phyloP scores from a whole-genome alignment of 163 green algal species.

The Chlamydomonas reinhardtii region DNA sequence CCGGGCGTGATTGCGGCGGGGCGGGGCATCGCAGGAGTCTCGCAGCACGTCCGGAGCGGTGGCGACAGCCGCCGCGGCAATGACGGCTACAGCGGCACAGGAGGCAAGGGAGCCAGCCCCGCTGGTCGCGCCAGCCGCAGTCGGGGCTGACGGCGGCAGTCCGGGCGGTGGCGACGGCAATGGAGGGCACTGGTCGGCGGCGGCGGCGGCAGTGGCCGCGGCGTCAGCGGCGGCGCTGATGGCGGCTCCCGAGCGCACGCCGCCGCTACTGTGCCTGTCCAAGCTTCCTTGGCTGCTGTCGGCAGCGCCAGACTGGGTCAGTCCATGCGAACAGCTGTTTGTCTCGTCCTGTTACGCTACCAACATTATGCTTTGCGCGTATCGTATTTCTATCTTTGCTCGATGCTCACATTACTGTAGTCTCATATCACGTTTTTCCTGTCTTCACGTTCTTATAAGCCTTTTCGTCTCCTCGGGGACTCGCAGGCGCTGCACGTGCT shows the following conservation, averaged over 20 bases:
- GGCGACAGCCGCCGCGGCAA: neutral
- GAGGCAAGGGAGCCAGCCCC: neutral
- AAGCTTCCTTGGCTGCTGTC: conserved; percentile 61
- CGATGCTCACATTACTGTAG: too few species aligned
- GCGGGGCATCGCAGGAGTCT: neutral
- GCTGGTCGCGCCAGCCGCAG: neutral
- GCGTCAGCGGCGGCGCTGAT: conserved; percentile 22
- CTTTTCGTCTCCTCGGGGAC: too few species aligned
- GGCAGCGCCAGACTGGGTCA: conserved; percentile 22
- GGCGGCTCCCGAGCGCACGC: neutral
- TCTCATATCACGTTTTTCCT: too few species aligned
- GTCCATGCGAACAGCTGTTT: too few species aligned
- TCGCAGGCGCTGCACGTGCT: conserved; percentile 52
- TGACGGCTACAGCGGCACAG: neutral
- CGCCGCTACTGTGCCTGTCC: conserved; percentile 25
- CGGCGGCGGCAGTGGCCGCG: conserved; percentile 12
- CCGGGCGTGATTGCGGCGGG: too few species aligned
- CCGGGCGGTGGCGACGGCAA: neutral
- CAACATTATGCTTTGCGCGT: too few species aligned
- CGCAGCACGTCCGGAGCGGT: neutral
- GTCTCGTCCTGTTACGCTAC: too few species aligned
- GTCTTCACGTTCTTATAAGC: too few species aligned
- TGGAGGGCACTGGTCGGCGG: neutral
- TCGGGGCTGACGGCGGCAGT: neutral
- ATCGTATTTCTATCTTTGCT: too few species aligned